A percentile compares a stretch with the other conserved stretches of the same genome.
These are phyloP conservation scores for Cucurbita argyrosperma DNA, from an alignment of 306 rosid genomes.

Conservation along the genomic window DNA sequence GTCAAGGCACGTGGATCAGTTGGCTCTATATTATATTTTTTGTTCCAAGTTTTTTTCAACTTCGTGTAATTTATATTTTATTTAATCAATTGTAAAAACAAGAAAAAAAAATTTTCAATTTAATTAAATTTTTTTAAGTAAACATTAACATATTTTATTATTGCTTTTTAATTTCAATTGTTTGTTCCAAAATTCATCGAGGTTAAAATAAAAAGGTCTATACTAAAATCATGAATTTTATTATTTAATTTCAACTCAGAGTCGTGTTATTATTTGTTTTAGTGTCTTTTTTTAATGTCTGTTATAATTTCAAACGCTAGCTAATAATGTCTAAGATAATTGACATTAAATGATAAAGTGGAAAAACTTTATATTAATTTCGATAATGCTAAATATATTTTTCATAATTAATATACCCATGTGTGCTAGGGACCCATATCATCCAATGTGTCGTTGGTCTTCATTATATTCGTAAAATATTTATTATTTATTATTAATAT, in stretches of 20 bases:
- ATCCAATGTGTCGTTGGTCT: not conserved
- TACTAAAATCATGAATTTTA: too few relatives aligned
- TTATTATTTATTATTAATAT: not conserved
- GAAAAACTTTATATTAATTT: not conserved
- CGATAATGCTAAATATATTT: not conserved
- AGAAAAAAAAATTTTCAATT: too few relatives aligned
- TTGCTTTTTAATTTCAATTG: not conserved
- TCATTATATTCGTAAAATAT: not conserved
- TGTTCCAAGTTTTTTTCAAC: too few relatives aligned
- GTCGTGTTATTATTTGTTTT: not conserved
- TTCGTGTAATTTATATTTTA: too few relatives aligned
- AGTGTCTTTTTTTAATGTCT: not conserved
- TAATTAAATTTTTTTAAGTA: too few relatives aligned
- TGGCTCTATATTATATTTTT: constrained; percentile 8
- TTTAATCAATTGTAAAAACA: too few relatives aligned
- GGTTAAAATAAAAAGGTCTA: too few relatives aligned
- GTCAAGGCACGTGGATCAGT: constrained; percentile 36
- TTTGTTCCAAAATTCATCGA: not conserved
- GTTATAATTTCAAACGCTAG: not conserved
- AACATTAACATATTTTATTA: too few relatives aligned
- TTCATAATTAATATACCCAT: not conserved
- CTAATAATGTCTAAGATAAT: not conserved
- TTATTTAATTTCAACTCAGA: too few relatives aligned
- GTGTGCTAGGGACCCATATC: not conserved
- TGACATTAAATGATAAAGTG: not conserved